A percentile compares a stretch with the other conserved stretches of the same genome.
Evolutionary conservation across 2,329 filamentous ascomycete species (phyloP).

Genomic region (Cytospora paraplurivora): DNA sequence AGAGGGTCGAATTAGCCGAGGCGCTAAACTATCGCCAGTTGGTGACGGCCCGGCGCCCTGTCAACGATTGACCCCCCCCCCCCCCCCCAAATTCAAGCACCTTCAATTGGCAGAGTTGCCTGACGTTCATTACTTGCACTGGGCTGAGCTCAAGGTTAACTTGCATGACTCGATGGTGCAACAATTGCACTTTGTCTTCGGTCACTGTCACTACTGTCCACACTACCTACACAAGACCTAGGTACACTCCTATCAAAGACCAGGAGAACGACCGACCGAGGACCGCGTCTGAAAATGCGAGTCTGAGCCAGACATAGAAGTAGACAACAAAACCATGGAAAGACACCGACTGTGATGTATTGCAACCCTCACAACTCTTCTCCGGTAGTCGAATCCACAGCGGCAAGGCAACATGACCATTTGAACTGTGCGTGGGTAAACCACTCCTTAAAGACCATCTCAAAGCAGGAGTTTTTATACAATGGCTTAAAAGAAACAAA

Average conservation of each 20-base stretch:
- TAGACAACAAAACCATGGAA: background rate
- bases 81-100: too few relatives aligned
- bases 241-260: too few relatives aligned
- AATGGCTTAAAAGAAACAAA: slow-evolving; percentile 15
- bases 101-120: background rate
- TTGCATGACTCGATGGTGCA: background rate
- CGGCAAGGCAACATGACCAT: background rate
- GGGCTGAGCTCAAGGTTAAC: too few relatives aligned
- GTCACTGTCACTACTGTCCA: background rate
- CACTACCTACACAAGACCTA: too few relatives aligned
- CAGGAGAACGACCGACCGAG: too few relatives aligned
- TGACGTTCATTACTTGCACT: too few relatives aligned
- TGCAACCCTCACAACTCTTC: too few relatives aligned
- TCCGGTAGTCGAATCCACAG: background rate
- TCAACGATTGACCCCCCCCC: background rate
- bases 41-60: slow-evolving; percentile 1
- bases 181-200: background rate
- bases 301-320: too few relatives aligned
- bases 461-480: slow-evolving; percentile 31
- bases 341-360: too few relatives aligned
- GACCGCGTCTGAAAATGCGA: too few relatives aligned
- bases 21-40: slow-evolving; percentile 6
- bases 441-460: slow-evolving; percentile 12
- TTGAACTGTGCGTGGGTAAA: background rate
- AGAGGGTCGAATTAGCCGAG: background rate